Conservation (phyloP, 441 rosid genomes). For the Eutrema salsugineum region DNA sequence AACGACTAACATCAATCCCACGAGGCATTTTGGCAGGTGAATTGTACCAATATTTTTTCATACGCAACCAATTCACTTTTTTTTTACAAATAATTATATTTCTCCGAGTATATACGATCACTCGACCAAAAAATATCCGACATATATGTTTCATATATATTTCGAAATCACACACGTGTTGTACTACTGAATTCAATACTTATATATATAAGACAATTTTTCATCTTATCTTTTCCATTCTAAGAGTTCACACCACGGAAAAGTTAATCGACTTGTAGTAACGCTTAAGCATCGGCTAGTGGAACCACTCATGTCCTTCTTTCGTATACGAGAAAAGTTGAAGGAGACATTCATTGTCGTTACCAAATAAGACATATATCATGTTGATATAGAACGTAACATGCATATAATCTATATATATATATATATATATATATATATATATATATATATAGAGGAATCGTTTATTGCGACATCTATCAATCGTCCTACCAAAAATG, state of each 20-base stretch:
- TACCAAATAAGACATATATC: not conserved
- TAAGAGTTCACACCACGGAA: not conserved
- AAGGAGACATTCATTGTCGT: not conserved
- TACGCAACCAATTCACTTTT: not conserved
- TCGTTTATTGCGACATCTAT: not conserved
- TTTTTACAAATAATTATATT: no score
- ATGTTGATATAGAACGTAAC: not conserved
- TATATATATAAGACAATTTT: not conserved
- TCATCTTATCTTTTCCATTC: not conserved
- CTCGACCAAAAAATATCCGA: not conserved
- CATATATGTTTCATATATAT: not conserved
- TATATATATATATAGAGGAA: not conserved
- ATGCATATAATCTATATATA: not conserved
- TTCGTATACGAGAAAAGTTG: not conserved
- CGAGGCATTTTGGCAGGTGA: slow-evolving; percentile 34
- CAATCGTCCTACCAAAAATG: not conserved
- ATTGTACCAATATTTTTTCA: slow-evolving; percentile 4
- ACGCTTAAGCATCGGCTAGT: no score
- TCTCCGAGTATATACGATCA: not conserved
- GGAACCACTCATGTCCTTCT: not conserved
- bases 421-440: not conserved
- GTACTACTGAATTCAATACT: no score
- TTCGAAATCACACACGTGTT: not conserved
- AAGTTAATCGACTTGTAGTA: not conserved
- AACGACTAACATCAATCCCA: slow-evolving; percentile 28